Evolutionary conservation across 2,329 filamentous ascomycete genomes (phyloP), one percentile per base, ranked within the genome.

Genomic region (Magnaporthiopsis incrustans): DNA sequence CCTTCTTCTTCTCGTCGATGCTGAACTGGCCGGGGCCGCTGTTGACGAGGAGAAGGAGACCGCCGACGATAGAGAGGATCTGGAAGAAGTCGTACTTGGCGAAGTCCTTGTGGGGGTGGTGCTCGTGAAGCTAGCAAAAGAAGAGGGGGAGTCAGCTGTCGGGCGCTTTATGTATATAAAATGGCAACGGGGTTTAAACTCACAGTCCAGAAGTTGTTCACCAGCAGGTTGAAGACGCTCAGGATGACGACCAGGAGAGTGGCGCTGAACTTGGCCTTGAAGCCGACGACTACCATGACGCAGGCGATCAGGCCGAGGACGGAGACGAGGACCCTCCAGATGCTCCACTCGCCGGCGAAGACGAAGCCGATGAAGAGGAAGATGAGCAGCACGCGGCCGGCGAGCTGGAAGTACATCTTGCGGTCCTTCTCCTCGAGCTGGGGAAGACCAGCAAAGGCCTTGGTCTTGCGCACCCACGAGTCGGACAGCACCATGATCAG

Each of bases 21-120:
- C 91, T 96, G 83, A 98, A 90, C 78, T 97, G 93, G 68, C 95
- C 95, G 12, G 95, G 95, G 67, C 95, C 95, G 86, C 95, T 97
- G 86, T 99, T 99, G 80, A 98, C 93, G 69, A 99, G 86, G 69
- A 99, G 88, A 65, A 99, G 85, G 65, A 99, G 90, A 77, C 95
- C 95, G 68, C 95, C 95, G 69, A 98, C 94, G 75, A 99, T 99
- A 63, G 95, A 99, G 64, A 99, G 84, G 72, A 98, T 97, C 83
- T 99, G 95, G 88, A 99, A 99, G 84, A 99, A 99, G 77, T 99
- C 95, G 85, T 99, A 99, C 82, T 99, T 99, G 83, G 95, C 95
- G 75, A 99, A 99, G 79, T 99, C 95, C 86, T 98, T 98, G 85
- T 98, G 94, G 61, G 95, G 95, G 82, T 99, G 95, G 81, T 96